These are phyloP conservation scores for Beauveria sp. DNA, from an alignment of 2,329 filamentous ascomycete species.

Conservation along the genomic window DNA sequence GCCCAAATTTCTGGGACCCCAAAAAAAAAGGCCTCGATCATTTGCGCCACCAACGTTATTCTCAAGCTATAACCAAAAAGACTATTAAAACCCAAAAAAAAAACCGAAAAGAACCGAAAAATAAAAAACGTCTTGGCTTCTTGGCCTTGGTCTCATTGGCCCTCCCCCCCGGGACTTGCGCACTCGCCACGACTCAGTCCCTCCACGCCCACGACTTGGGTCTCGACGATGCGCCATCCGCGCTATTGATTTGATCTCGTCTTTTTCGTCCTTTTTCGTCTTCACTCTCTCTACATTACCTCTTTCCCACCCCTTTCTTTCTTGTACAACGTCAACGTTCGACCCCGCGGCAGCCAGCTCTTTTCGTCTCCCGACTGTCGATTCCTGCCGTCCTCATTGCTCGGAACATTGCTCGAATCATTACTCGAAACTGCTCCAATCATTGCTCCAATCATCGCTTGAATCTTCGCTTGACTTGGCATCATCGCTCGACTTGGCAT, in stretches of 20 bases:
- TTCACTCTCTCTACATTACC: neutral
- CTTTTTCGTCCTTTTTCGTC: neutral
- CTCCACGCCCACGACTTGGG: neutral
- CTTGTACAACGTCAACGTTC: too few species aligned
- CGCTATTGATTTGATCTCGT: conserved; percentile 5
- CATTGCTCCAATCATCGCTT: too few species aligned
- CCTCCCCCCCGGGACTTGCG: neutral
- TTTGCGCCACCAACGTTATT: neutral
- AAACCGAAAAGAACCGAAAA: neutral
- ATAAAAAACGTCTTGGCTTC: neutral
- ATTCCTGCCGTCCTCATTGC: too few species aligned
- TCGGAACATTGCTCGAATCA: too few species aligned
- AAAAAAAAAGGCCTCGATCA: neutral
- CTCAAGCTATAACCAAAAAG: neutral
- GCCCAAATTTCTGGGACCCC: neutral
- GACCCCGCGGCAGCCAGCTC: neutral
- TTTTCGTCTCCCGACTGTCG: neutral
- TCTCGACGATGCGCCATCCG: conserved; percentile 7
- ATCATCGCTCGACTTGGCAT: neutral
- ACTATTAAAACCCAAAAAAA: neutral
- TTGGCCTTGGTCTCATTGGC: conserved; percentile 2
- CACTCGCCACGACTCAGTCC: conserved; percentile 7
- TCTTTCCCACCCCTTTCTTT: too few species aligned
- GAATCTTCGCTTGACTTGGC: neutral
- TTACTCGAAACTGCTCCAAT: too few species aligned